These are phyloP conservation scores for Leishmania amazonensis DNA, from an alignment of 208 protist genomes.

Conservation along the genomic window DNA sequence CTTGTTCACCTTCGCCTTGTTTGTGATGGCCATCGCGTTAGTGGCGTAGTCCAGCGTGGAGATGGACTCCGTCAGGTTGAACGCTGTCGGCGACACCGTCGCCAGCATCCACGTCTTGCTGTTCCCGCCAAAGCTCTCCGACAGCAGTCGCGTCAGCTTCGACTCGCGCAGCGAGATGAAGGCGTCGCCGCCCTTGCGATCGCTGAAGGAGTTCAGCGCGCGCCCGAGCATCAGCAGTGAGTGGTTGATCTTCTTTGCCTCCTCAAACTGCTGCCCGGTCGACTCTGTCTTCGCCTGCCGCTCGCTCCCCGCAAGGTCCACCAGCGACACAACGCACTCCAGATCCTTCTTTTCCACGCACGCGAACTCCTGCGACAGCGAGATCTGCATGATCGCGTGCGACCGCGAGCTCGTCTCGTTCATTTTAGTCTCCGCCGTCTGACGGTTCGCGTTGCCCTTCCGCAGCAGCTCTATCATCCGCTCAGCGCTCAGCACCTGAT, in stretches of 20 bases:
- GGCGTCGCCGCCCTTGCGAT: conserved; percentile 57
- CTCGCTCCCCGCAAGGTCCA: conserved; percentile 86
- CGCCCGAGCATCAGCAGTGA: conserved; percentile 87
- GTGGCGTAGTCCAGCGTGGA: conserved; percentile 85
- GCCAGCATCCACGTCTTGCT: conserved; percentile 94
- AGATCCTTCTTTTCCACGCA: conserved; percentile 48
- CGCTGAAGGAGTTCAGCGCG: conserved; percentile 84
- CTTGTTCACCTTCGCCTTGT: conserved; percentile 72
- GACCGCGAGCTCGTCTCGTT: conserved; percentile 91
- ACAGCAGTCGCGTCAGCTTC: conserved; percentile 89
- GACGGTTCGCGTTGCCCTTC: conserved; percentile 67
- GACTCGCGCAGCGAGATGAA: conserved; percentile 88
- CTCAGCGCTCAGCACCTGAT: conserved; percentile 71
- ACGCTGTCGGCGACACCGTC: conserved; percentile 63
- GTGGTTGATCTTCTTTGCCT: conserved; percentile 92
- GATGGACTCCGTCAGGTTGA: conserved; percentile 82
- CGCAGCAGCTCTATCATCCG: conserved; percentile 69
- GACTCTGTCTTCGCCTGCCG: conserved; percentile 86
- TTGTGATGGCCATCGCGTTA: conserved; percentile 84
- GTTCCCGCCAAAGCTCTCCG: conserved; percentile 92
- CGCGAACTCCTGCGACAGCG: conserved; percentile 63
- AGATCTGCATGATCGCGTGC: conserved; percentile 89
- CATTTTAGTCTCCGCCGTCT: conserved; percentile 81
- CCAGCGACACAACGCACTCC: conserved; percentile 73
- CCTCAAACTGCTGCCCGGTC: conserved; percentile 76